A percentile compares a stretch with the other conserved stretches of the same genome.
Evolutionary conservation across 495 filamentous ascomycete genomes (phyloP).

Genomic region (Hyaloscypha hepaticicola): DNA sequence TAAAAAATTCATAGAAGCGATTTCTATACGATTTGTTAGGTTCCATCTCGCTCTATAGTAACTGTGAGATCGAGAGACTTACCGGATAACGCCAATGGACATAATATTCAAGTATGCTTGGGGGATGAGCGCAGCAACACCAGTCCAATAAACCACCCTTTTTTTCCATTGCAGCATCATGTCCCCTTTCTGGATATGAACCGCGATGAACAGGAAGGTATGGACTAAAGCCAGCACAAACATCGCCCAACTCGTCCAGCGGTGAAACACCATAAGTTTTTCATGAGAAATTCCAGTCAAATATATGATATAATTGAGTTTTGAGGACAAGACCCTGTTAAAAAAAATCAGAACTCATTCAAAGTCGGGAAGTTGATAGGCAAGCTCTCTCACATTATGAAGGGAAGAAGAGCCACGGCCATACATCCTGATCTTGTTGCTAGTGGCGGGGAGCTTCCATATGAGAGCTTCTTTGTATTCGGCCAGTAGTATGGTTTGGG

Average conservation of each 20-base stretch:
- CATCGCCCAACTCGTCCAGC: constrained; percentile 53
- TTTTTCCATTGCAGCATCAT: constrained; percentile 48
- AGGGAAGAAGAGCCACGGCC: constrained; percentile 50
- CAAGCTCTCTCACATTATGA: constrained; percentile 50
- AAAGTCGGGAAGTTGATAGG: too few relatives aligned
- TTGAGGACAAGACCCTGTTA: constrained; percentile 21
- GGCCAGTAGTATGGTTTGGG: constrained; percentile 60
- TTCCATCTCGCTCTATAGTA: neutral
- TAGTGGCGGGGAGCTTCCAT: constrained; percentile 45
- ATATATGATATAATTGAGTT: constrained; percentile 46
- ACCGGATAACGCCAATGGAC: constrained; percentile 51
- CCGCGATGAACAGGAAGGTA: constrained; percentile 54
- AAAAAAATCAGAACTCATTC: too few relatives aligned
- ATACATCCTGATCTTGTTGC: constrained; percentile 53
- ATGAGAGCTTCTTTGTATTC: constrained; percentile 36
- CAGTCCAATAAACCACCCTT: constrained; percentile 53
- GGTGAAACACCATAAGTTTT: constrained; percentile 54
- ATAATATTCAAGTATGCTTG: constrained; percentile 56
- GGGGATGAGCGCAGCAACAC: constrained; percentile 51
- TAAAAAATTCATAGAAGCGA: constrained; percentile 61
- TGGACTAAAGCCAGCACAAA: constrained; percentile 54
- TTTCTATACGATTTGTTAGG: constrained; percentile 36
- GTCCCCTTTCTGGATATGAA: constrained; percentile 42
- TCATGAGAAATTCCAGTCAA: constrained; percentile 57
- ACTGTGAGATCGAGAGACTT: constrained; percentile 14